phyloP scores from a whole-genome alignment of 2,329 filamentous ascomycete species.

The Alternaria sp. region DNA sequence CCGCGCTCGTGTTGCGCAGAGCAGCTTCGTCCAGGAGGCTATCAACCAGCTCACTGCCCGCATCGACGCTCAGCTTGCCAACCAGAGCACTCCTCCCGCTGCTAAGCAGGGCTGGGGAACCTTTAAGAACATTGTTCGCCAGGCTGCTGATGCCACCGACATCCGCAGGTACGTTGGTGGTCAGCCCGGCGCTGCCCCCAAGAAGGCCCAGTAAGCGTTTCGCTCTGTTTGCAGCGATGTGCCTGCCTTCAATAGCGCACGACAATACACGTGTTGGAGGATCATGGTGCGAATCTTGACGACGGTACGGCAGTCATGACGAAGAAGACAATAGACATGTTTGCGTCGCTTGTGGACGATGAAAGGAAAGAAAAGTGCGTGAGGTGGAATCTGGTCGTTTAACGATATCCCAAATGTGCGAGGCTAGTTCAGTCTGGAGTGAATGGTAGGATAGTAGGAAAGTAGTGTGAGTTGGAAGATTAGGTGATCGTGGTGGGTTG shows the following conservation, averaged over 20 bases:
- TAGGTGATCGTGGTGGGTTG: background rate
- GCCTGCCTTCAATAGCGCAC: slow-evolving; percentile 20
- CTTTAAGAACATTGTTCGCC: slow-evolving; percentile 73
- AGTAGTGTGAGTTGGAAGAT: background rate
- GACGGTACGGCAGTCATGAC: slow-evolving; percentile 31
- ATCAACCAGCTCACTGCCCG: slow-evolving; percentile 75
- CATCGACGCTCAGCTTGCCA: slow-evolving; percentile 80
- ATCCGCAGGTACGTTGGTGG: slow-evolving; percentile 73
- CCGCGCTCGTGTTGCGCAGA: slow-evolving; percentile 87
- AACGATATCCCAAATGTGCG: slow-evolving; percentile 12
- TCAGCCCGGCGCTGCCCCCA: slow-evolving; percentile 59
- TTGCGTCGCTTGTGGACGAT: background rate
- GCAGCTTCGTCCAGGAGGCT: slow-evolving; percentile 86
- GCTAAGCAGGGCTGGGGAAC: slow-evolving; percentile 80
- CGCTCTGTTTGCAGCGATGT: slow-evolving; percentile 10
- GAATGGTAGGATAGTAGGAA: background rate
- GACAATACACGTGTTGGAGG: slow-evolving; percentile 19
- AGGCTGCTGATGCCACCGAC: slow-evolving; percentile 82
- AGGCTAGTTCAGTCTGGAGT: background rate
- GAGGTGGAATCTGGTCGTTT: slow-evolving; percentile 3
- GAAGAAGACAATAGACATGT: slow-evolving; percentile 7
- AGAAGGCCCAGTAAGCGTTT: slow-evolving; percentile 64
- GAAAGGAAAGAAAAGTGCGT: slow-evolving; percentile 2
- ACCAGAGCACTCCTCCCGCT: slow-evolving; percentile 83
- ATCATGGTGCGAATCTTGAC: slow-evolving; percentile 28